A percentile compares a stretch with the other conserved stretches of the same genome.
Conservation (phyloP, 208 protist species). For the Trypanosoma lewisi region DNA sequence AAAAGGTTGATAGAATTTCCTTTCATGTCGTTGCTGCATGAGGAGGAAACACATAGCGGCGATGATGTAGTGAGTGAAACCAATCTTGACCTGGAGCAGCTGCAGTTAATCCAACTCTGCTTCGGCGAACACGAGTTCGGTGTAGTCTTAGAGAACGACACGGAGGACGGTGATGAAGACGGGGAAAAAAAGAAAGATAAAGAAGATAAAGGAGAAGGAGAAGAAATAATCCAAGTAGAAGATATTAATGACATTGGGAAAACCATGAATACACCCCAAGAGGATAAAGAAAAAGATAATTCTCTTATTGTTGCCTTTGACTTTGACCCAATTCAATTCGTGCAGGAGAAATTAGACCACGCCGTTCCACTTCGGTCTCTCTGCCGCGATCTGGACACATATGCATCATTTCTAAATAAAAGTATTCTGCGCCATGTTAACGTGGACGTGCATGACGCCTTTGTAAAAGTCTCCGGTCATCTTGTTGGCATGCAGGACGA, state of each 20-base stretch:
- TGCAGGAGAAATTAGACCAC: conserved; percentile 63
- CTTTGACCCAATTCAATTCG: conserved; percentile 69
- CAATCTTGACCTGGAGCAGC: conserved; percentile 38
- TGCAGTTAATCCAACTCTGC: conserved; percentile 83
- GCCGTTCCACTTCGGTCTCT: conserved; percentile 67
- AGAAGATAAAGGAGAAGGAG: not conserved
- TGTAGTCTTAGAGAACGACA: conserved; percentile 42
- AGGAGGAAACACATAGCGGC: not conserved
- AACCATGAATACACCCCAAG: not conserved
- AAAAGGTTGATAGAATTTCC: no score
- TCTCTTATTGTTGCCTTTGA: conserved; percentile 12
- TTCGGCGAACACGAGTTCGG: conserved; percentile 88
- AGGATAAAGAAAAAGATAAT: conserved; percentile 4
- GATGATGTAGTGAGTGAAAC: not conserved
- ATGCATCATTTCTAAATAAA: conserved; percentile 43
- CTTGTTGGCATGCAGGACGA: conserved; percentile 78
- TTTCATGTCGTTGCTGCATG: conserved; percentile 3
- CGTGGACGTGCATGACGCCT: conserved; percentile 72
- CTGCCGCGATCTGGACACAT: conserved; percentile 68
- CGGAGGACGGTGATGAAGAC: not conserved
- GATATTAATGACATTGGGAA: not conserved
- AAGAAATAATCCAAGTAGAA: no score
- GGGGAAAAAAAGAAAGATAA: not conserved
- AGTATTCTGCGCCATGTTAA: conserved; percentile 75
- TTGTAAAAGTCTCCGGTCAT: conserved; percentile 68